phyloP scores from a whole-genome alignment of 2,329 filamentous ascomycete species.

The Fusarium oligoseptatum region DNA sequence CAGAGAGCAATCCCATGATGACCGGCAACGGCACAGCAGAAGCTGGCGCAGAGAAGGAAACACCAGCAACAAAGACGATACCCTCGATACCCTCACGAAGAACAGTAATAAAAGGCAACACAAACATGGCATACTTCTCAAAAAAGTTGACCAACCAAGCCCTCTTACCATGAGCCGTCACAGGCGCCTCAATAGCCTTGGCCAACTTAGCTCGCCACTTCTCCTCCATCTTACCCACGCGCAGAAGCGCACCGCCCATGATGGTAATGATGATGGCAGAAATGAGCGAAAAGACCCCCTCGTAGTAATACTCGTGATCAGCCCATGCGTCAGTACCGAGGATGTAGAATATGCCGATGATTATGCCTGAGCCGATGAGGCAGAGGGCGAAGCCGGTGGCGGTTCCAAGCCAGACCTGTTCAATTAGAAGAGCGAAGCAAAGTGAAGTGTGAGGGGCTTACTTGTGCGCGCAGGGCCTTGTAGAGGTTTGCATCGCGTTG shows the following conservation, averaged over 20 bases:
- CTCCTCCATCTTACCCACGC: conserved; percentile 85
- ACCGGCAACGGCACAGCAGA: conserved; percentile 83
- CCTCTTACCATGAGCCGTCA: conserved; percentile 58
- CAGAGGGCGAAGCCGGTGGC: conserved; percentile 63
- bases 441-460: conserved; percentile 49
- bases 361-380: conserved; percentile 72
- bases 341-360: conserved; percentile 80
- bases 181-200: conserved; percentile 71
- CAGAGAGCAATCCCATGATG: conserved; percentile 77
- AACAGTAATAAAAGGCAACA: conserved; percentile 88
- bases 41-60: conserved; percentile 81
- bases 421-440: not conserved
- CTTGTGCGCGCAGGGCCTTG: conserved; percentile 76
- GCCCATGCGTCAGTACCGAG: conserved; percentile 78
- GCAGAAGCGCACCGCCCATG: conserved; percentile 84
- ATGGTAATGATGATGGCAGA: conserved; percentile 86
- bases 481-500: conserved; percentile 72
- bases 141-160: conserved; percentile 71
- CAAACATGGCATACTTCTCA: conserved; percentile 89
- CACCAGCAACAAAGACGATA: conserved; percentile 89
- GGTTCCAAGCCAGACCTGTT: conserved; percentile 69
- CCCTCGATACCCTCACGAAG: conserved; percentile 88
- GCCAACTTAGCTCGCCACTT: conserved; percentile 89
- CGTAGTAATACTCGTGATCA: conserved; percentile 81
- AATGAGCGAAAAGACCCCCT: conserved; percentile 82